Percentiles rank a stretch among this genome's conserved stretches.
Evolutionary conservation across 75 land plant species (phyloP).

Genomic region (Pinus taeda): DNA sequence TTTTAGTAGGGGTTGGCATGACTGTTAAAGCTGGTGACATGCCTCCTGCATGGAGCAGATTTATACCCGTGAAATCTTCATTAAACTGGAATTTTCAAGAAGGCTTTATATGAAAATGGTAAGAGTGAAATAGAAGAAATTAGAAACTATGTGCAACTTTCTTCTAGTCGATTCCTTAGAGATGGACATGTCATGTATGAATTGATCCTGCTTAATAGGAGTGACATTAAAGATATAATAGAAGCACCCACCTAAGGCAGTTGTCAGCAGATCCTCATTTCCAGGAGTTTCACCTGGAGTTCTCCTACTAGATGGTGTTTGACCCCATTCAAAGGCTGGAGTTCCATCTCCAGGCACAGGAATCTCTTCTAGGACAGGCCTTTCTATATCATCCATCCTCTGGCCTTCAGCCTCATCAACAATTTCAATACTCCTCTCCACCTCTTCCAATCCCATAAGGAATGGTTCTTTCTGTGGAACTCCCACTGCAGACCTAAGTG

Average conservation of each 20-base stretch:
- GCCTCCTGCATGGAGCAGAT: constrained; percentile 21
- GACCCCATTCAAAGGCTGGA: constrained; percentile 1
- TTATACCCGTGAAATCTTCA: not conserved
- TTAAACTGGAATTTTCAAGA: not conserved
- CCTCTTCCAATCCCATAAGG: constrained; percentile 10
- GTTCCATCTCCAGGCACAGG: constrained; percentile 11
- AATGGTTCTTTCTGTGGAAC: constrained; percentile 6
- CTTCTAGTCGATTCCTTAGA: not conserved
- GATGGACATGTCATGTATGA: not conserved
- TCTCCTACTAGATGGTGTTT: not conserved
- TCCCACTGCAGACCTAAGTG: constrained; percentile 6
- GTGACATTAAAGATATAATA: no score
- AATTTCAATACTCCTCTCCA: constrained; percentile 6
- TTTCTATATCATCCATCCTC: not conserved
- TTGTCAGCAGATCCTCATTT: not conserved
- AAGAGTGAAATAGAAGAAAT: not conserved
- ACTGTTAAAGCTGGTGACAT: constrained; percentile 32
- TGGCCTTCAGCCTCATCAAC: not conserved
- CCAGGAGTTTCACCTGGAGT: constrained; percentile 7
- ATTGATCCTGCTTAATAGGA: not conserved
- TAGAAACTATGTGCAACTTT: not conserved
- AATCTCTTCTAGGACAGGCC: constrained; percentile 13
- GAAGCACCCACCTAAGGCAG: constrained; percentile 10
- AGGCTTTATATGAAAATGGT: not conserved
- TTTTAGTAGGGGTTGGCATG: constrained; percentile 33